Conservation (phyloP, 2,329 filamentous ascomycete genomes). For the Xylariaceae sp. region DNA sequence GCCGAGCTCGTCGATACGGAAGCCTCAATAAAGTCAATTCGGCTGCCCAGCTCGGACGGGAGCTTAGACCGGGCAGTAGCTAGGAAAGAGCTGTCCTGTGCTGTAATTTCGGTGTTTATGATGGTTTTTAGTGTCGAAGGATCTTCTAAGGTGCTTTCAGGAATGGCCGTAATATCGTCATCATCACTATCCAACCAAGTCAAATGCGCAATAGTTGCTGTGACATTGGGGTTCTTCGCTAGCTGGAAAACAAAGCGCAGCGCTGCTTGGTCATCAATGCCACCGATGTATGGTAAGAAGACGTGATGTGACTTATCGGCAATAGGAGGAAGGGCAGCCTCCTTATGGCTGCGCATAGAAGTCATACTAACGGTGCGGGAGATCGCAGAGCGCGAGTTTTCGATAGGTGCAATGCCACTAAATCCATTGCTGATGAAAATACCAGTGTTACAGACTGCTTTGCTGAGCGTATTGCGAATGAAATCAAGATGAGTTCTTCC, state of each 20-base stretch:
- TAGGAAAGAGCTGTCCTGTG: constrained; percentile 45
- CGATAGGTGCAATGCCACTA: constrained; percentile 44
- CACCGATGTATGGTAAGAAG: constrained; percentile 86
- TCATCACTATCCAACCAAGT: constrained; percentile 38
- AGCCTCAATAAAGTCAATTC: constrained; percentile 57
- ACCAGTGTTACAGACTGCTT: constrained; percentile 70
- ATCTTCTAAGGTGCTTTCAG: constrained; percentile 27
- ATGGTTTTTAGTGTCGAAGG: constrained; percentile 29
- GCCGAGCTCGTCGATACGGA: constrained; percentile 48
- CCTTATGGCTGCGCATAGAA: constrained; percentile 65
- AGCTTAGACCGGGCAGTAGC: constrained; percentile 43
- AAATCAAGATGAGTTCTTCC: constrained; percentile 73
- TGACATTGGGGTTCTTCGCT: constrained; percentile 77
- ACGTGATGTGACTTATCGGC: constrained; percentile 78
- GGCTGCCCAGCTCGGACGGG: constrained; percentile 40
- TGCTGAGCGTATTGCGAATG: constrained; percentile 69
- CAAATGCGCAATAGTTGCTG: constrained; percentile 75
- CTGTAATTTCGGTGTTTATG: constrained; percentile 41
- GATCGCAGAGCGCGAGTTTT: constrained; percentile 46
- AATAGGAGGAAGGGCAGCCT: constrained; percentile 62
- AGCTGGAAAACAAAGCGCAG: constrained; percentile 84
- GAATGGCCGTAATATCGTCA: constrained; percentile 35
- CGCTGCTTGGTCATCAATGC: constrained; percentile 79
- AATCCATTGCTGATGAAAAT: constrained; percentile 76
- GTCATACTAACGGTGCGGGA: constrained; percentile 58